Conservation (phyloP, 208 protist species). For the Wallacemonas sp. region DNA sequence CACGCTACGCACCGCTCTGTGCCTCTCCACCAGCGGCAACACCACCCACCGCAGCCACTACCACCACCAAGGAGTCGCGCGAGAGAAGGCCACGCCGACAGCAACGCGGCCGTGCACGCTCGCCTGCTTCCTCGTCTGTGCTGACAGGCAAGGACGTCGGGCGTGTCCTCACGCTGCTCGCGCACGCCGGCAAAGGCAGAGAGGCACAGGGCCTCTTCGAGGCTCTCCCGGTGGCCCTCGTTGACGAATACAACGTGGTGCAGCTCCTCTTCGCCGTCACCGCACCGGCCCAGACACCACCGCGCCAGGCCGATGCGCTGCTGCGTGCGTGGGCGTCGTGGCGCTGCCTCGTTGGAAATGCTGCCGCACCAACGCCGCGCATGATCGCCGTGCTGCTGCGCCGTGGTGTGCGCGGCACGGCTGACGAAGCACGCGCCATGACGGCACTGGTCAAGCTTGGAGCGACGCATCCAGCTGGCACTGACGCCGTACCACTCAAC, state of each 20-base stretch:
- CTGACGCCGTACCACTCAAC: conserved; percentile 30
- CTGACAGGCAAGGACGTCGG: conserved; percentile 35
- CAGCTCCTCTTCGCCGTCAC: conserved; percentile 54
- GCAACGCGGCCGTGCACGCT: not conserved
- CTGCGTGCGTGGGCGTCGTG: conserved; percentile 68
- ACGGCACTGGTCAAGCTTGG: conserved; percentile 24
- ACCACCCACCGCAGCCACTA: too few species aligned
- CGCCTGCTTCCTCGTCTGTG: not conserved
- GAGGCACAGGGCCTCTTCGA: conserved; percentile 58
- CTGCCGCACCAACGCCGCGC: conserved; percentile 37
- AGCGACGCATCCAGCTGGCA: not conserved
- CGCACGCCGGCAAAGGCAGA: conserved; percentile 42
- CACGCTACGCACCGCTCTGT: not conserved
- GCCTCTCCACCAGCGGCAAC: too few species aligned
- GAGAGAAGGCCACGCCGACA: too few species aligned
- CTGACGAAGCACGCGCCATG: conserved; percentile 20
- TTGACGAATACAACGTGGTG: conserved; percentile 64
- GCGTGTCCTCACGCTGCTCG: conserved; percentile 54
- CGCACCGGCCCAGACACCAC: not conserved
- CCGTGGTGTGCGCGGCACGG: conserved; percentile 40
- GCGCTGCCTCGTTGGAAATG: conserved; percentile 60
- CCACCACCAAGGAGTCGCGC: too few species aligned
- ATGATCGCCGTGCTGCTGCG: conserved; percentile 54
- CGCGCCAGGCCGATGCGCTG: conserved; percentile 25
- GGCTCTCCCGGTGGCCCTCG: conserved; percentile 11